Evolutionary conservation across 2,329 filamentous ascomycete genomes (phyloP), one percentile per base, ranked within the genome.

Genomic region (Hypocreales sp.): DNA sequence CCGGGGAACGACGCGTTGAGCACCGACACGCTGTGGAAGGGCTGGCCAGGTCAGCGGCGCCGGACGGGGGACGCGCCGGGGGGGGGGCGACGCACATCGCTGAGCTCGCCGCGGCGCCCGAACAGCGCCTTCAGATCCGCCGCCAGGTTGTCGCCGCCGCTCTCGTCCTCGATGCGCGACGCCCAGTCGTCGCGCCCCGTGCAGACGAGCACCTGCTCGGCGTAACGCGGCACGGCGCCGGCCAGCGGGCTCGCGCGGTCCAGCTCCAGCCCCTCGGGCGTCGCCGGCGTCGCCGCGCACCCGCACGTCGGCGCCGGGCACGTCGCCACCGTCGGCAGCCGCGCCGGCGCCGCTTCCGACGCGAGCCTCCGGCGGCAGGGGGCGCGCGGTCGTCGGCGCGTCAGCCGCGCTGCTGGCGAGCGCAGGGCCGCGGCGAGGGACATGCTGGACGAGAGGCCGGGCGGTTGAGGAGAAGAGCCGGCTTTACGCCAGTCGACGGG

Each of bases 131-230:
- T 87, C 32, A 94, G 49, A 30, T 80, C 74, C 20, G 76, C 72
- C 5, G 76, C 72, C 12, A 86, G 49, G 38, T 76, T 76, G 38
- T 72, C 64, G 11, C 59, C 69, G 42, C 53, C 65, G 40, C 76
- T 70, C 33, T 92, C 83, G 15, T 92, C 75, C 47, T 92, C 84
- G 35, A 94, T 92, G 31, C 71, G 69, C 44, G 79, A 86, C 16
- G 64, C 60, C 86, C 86, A 94, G 53, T 92, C 80, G 17, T 64
- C 56, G 34, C 72, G 70, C 5, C 82, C 84, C 0, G 84, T 92
- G 35, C 79, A 86, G 10, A 94, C 63, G 8, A 95, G 53, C 4
- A 94, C 67, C 40, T 94, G 84, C 50, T 92, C 77, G 1, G 73
- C 64, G 47, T 93, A 92, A 1, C 65, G 60, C 2, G 78, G 63